Conservation (phyloP, 2,329 filamentous ascomycete genomes). For the Sclerotinia trifoliorum region DNA sequence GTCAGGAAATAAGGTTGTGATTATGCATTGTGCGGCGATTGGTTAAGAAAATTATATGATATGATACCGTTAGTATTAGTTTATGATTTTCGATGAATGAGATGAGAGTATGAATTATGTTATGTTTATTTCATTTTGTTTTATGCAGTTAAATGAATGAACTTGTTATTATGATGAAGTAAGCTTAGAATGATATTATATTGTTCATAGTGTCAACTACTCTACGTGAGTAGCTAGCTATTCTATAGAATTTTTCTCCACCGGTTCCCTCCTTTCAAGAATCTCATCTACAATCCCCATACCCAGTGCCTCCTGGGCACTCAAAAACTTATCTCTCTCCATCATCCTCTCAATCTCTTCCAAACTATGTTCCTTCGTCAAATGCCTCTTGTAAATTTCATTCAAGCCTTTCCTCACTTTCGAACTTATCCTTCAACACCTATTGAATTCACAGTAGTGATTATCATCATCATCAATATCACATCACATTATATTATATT, state of each 20-base stretch:
- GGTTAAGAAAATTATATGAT: neutral
- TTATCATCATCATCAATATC: too few relatives aligned
- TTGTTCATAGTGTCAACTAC: neutral
- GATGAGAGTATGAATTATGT: neutral
- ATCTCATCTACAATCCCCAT: slow-evolving; percentile 93
- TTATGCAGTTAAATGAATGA: neutral
- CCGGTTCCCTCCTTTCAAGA: slow-evolving; percentile 57
- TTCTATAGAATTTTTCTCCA: slow-evolving; percentile 29
- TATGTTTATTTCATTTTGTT: neutral
- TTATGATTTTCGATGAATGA: neutral
- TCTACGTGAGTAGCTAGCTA: too few relatives aligned
- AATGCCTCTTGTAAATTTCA: slow-evolving; percentile 80
- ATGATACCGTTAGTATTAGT: neutral
- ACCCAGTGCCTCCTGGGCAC: slow-evolving; percentile 81
- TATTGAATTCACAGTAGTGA: too few relatives aligned
- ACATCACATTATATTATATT: too few relatives aligned
- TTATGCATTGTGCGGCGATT: neutral
- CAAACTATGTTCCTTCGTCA: slow-evolving; percentile 77
- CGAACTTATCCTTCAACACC: too few relatives aligned
- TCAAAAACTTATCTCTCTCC: slow-evolving; percentile 95
- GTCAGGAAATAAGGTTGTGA: neutral
- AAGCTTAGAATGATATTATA: neutral
- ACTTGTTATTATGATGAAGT: neutral
- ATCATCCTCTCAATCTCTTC: slow-evolving; percentile 91
- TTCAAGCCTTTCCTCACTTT: slow-evolving; percentile 83